Evolutionary conservation across 176 grass and related monocot genomes (phyloP).

Genomic region (Elymus sibiricus): DNA sequence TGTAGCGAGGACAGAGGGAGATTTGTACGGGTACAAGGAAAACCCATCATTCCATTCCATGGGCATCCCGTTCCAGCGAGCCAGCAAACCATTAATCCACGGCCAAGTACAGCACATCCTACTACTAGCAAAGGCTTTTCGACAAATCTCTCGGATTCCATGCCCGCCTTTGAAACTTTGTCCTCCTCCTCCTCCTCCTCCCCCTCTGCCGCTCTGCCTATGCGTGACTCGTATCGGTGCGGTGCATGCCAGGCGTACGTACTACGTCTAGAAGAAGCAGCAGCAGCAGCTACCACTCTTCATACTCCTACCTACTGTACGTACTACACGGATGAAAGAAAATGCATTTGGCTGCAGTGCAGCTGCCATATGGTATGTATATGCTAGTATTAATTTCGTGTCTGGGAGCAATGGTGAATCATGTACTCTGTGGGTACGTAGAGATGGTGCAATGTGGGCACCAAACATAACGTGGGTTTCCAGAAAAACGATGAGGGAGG

Average conservation of each 20-base stretch:
- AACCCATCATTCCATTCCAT: slow-evolving; percentile 53
- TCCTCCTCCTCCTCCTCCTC: not conserved
- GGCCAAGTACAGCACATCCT: not conserved
- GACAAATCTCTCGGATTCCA: slow-evolving; percentile 65
- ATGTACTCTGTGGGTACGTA: not conserved
- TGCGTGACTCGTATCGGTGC: not conserved
- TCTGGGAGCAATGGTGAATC: not conserved
- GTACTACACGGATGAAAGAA: not conserved
- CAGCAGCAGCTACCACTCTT: not conserved
- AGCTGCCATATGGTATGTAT: too few relatives aligned
- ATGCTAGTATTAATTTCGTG: not conserved
- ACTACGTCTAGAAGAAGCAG: not conserved
- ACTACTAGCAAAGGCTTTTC: not conserved
- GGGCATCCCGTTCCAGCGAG: not conserved
- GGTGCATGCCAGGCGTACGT: not conserved
- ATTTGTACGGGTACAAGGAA: slow-evolving; percentile 82
- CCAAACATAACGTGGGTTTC: slow-evolving; percentile 4
- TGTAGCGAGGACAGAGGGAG: slow-evolving; percentile 37
- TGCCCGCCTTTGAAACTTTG: slow-evolving; percentile 40
- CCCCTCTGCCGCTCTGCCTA: not conserved
- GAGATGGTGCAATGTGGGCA: too few relatives aligned
- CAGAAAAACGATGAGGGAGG: slow-evolving; percentile 13
- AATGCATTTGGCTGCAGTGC: not conserved
- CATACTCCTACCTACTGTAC: not conserved
- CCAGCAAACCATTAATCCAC: not conserved